Percentiles rank a stretch among this genome's conserved stretches.
Evolutionary conservation across 495 filamentous ascomycete species (phyloP).

Genomic region (Hypoxylon perforatum): DNA sequence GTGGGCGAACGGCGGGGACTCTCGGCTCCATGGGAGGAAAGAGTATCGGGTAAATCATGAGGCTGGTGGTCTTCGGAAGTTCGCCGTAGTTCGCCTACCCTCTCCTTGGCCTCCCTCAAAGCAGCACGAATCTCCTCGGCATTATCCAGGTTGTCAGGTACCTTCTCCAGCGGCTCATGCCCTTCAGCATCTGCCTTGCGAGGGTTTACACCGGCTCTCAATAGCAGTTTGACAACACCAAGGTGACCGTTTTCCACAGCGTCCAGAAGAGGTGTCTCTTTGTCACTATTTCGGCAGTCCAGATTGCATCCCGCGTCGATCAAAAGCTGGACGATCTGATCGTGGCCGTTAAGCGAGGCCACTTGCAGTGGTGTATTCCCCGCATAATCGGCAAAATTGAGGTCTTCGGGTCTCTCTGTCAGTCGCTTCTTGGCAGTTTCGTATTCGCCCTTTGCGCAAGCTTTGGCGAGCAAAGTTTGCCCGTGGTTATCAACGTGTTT

Average conservation of each 20-base stretch:
- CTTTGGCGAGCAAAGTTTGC: slow-evolving; percentile 83
- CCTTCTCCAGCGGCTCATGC: slow-evolving; percentile 84
- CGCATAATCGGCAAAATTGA: slow-evolving; percentile 91
- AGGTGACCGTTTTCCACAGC: slow-evolving; percentile 94
- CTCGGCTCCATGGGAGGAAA: slow-evolving; percentile 74
- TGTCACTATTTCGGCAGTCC: slow-evolving; percentile 81
- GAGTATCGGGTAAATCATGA: slow-evolving; percentile 62
- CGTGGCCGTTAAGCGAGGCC: slow-evolving; percentile 83
- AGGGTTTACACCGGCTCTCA: slow-evolving; percentile 89
- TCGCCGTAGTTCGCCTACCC: slow-evolving; percentile 61
- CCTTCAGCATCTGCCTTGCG: slow-evolving; percentile 86
- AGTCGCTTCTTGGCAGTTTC: slow-evolving; percentile 75
- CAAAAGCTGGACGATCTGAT: slow-evolving; percentile 83
- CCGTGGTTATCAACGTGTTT: slow-evolving; percentile 88
- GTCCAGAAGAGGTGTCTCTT: slow-evolving; percentile 94
- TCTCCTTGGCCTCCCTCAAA: slow-evolving; percentile 64
- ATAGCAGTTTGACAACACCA: slow-evolving; percentile 85
- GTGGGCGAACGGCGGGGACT: slow-evolving; percentile 75
- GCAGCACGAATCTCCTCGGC: slow-evolving; percentile 66
- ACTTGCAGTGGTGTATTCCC: slow-evolving; percentile 95
- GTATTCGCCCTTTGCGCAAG: slow-evolving; percentile 80
- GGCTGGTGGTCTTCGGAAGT: slow-evolving; percentile 72
- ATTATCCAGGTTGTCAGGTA: slow-evolving; percentile 74
- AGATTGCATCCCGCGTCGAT: slow-evolving; percentile 84
- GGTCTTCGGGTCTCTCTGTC: slow-evolving; percentile 81